phyloP scores from a whole-genome alignment of 768 basidiomycete species.

The Lentinus tigrinus region DNA sequence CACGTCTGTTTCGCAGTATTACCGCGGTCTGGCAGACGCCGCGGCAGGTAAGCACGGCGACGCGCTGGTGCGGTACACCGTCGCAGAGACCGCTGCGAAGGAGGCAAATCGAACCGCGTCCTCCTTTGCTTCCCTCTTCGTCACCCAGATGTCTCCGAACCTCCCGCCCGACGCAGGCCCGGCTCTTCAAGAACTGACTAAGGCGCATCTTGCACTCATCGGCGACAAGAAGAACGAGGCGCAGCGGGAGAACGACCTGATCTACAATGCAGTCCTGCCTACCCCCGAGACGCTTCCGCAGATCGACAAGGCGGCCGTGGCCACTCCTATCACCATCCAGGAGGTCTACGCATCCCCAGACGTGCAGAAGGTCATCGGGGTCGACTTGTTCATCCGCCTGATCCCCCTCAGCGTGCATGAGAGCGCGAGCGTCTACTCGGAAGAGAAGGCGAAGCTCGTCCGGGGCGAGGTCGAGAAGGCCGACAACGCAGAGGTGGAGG shows the following conservation, averaged over 20 bases:
- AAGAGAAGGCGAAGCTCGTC: conserved; percentile 96
- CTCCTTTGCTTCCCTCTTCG: conserved; percentile 70
- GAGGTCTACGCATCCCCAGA: conserved; percentile 90
- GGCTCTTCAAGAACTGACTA: conserved; percentile 79
- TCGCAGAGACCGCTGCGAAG: conserved; percentile 79
- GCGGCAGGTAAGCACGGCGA: conserved; percentile 82
- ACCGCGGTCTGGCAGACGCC: conserved; percentile 78
- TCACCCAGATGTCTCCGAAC: conserved; percentile 71
- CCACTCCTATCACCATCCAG: conserved; percentile 87
- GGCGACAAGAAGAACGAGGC: conserved; percentile 75
- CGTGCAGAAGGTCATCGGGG: conserved; percentile 92
- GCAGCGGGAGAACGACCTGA: conserved; percentile 90
- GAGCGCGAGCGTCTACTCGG: conserved; percentile 93
- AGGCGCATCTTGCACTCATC: conserved; percentile 76
- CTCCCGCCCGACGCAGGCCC: conserved; percentile 84
- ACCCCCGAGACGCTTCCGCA: conserved; percentile 71
- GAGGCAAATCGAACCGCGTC: conserved; percentile 73
- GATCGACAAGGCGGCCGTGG: conserved; percentile 82
- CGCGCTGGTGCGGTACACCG: conserved; percentile 72
- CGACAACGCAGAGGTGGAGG: conserved; percentile 81
- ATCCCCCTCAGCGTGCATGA: conserved; percentile 95
- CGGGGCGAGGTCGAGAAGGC: conserved; percentile 86
- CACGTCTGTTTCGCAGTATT: conserved; percentile 80
- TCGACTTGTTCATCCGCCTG: conserved; percentile 83
- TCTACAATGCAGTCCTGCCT: conserved; percentile 91